Evolutionary conservation across 2,329 filamentous ascomycete species (phyloP), one percentile per base, ranked within the genome.

Genomic region (Malbranchea zuffiana): DNA sequence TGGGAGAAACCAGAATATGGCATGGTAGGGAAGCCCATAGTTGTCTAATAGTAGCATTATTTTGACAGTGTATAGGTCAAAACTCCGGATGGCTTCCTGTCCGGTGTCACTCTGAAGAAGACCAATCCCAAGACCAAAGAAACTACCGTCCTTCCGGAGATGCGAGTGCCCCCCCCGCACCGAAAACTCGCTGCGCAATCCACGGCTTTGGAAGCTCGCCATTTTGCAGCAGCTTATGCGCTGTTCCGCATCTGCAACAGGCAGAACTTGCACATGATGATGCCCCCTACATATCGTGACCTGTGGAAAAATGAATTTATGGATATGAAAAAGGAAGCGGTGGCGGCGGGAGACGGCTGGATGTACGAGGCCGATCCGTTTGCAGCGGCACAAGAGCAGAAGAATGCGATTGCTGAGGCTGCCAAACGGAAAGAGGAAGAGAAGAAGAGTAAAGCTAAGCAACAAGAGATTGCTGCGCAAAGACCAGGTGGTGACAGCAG

Each of bases 331-430:
- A 75, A 75, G 45, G 73, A 78, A 48, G 88, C 95, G 50, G 67
- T 84, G 32, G 81, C 78, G 52, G 78, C 83, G 27, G 86, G 72
- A 5, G 75, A 75, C 45, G 80, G 67, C 0, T 95, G 87, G 82
- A 79, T 93, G 74, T 98, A 96, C 57, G 87, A 93, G 49, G 85
- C 86, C 7, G 90, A 98, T 52, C 90, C 90, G 0, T 98, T 98
- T 63, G 73, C 79, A 42, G 79, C 84, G 1, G 70, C 82, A 45
- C 73, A 79, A 47, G 83, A 92, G 58, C 71, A 82, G 35, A 82
- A 93, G 48, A 81, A 86, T 50, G 79, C 82, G 6, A 82, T 81
- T 45, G 76, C 73, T 2, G 68, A 75, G 2, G 74, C 79, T 30
- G 82, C 86, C 51, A 94, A 84, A 61, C 72, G 78, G 40, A 76